Evolutionary conservation across 176 grass and related monocot genomes (phyloP).

Genomic region (barley (Hordeum vulgare)): MorexV3_pseudomolecules_assembly NC_058518.1:497463845-497464344

Average conservation of each 20-base stretch:
- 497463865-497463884: background rate
- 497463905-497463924: background rate
- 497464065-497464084: conserved; percentile 11
- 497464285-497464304: conserved; percentile 73
- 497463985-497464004: background rate
- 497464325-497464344: conserved; percentile 59
- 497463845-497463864: background rate
- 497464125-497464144: background rate
- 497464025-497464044: background rate
- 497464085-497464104: conserved; percentile 10
- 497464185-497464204: conserved; percentile 93
- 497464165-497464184: conserved; percentile 12
- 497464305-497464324: conserved; percentile 40
- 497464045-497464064: background rate
- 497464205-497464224: conserved; percentile 79
- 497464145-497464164: background rate
- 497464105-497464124: background rate
- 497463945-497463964: background rate
- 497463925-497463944: background rate
- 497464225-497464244: conserved; percentile 57
- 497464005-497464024: background rate
- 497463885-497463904: background rate
- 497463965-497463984: background rate
- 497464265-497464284: conserved; percentile 48
- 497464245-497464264: conserved; percentile 43